phyloP scores from a whole-genome alignment of 345 rosid species.

The Aegle marmelos region DNA sequence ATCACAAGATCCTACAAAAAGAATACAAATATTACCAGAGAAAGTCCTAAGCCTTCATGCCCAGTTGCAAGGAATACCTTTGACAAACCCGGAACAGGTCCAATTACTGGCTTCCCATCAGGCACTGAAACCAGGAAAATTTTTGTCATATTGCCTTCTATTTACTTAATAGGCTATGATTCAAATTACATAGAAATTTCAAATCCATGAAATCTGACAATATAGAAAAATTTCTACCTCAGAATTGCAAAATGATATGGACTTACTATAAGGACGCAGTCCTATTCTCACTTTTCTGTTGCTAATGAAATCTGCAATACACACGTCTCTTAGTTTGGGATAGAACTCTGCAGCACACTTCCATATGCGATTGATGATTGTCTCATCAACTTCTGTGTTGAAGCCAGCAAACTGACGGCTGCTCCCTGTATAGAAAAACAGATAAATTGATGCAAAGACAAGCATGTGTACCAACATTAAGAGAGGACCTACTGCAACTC shows the following conservation, averaged over 20 bases:
- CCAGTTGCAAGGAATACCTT: slow-evolving; percentile 81
- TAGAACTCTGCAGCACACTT: slow-evolving; percentile 70
- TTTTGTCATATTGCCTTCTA: neutral
- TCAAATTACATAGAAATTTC: no score
- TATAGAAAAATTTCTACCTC: neutral
- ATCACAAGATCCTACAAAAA: neutral
- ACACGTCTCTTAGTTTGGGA: slow-evolving; percentile 56
- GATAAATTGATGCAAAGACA: slow-evolving; percentile 2
- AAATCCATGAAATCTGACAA: neutral
- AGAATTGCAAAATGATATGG: neutral
- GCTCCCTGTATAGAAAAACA: slow-evolving; percentile 50
- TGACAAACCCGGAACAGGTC: slow-evolving; percentile 62
- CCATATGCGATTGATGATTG: slow-evolving; percentile 61
- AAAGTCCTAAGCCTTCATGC: slow-evolving; percentile 92
- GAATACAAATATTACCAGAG: slow-evolving; percentile 55
- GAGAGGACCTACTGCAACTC: neutral
- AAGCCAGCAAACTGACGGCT: slow-evolving; percentile 93
- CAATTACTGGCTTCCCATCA: slow-evolving; percentile 87
- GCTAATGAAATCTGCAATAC: slow-evolving; percentile 39
- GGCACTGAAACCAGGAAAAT: slow-evolving; percentile 57
- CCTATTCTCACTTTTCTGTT: slow-evolving; percentile 84
- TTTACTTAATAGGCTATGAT: no score
- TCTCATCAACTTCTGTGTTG: slow-evolving; percentile 59
- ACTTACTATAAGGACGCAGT: slow-evolving; percentile 94
- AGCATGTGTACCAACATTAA: slow-evolving; percentile 2